These are phyloP conservation scores for Penicillium sp. DNA, from an alignment of 2,329 filamentous ascomycete species.

Conservation along the genomic window DNA sequence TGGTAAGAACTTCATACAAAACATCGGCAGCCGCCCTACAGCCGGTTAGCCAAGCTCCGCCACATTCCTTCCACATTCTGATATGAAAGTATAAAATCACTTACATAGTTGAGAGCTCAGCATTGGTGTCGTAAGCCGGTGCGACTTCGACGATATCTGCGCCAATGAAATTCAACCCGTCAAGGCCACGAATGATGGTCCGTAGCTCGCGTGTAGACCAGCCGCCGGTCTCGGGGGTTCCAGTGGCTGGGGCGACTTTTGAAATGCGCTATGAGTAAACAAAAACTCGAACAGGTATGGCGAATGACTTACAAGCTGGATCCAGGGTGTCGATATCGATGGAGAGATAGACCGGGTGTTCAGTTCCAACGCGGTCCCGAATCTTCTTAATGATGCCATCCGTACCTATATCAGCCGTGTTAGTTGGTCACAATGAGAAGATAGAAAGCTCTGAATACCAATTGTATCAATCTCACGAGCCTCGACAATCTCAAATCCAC, in stretches of 20 bases:
- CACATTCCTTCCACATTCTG: neutral
- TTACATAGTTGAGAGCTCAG: constrained; percentile 55
- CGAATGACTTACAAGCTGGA: constrained; percentile 63
- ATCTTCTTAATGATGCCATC: constrained; percentile 78
- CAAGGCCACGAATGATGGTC: constrained; percentile 58
- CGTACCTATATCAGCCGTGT: constrained; percentile 39
- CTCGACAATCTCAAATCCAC: constrained; percentile 79
- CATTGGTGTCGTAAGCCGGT: constrained; percentile 60
- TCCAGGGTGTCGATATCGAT: constrained; percentile 89
- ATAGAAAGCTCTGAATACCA: constrained; percentile 28
- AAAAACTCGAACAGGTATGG: neutral
- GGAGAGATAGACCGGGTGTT: constrained; percentile 73
- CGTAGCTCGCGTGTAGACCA: constrained; percentile 61
- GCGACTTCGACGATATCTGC: constrained; percentile 63
- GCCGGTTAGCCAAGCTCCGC: neutral
- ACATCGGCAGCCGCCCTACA: constrained; percentile 52
- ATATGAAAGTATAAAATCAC: constrained; percentile 11
- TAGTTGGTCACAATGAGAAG: neutral
- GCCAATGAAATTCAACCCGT: constrained; percentile 57
- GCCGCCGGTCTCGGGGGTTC: constrained; percentile 61
- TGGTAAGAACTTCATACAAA: constrained; percentile 73
- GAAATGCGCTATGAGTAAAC: neutral
- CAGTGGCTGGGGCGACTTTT: constrained; percentile 49
- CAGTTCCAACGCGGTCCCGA: constrained; percentile 68
- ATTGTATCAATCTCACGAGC: constrained; percentile 69